These are phyloP conservation scores for Aureobasidium leucospermi DNA, from an alignment of 2,329 filamentous ascomycete genomes.

Conservation along the genomic window DNA sequence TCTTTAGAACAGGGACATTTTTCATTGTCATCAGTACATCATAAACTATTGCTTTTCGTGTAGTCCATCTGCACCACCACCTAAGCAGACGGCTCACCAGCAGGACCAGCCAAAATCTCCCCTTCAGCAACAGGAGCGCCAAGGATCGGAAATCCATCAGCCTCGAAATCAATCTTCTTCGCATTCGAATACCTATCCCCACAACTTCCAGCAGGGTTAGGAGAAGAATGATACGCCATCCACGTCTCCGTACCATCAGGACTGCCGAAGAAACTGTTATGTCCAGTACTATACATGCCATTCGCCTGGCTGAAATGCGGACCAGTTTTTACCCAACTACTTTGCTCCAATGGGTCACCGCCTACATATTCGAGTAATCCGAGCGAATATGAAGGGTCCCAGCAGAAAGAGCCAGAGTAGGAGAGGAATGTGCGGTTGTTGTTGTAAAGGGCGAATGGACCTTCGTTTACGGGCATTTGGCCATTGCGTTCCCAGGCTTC, in stretches of 20 bases:
- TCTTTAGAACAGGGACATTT: too few species aligned
- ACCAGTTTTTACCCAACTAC: conserved; percentile 47
- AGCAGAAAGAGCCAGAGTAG: conserved; percentile 52
- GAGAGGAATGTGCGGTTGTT: conserved; percentile 46
- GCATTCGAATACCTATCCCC: conserved; percentile 50
- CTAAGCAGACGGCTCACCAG: conserved; percentile 14
- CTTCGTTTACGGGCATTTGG: conserved; percentile 47
- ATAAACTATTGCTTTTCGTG: neutral
- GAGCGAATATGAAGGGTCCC: conserved; percentile 48
- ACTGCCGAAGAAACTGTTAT: conserved; percentile 53
- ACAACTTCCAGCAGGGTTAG: conserved; percentile 43
- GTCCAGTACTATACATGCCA: conserved; percentile 51
- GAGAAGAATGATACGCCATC: conserved; percentile 51
- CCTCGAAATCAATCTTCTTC: conserved; percentile 44
- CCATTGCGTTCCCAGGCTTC: conserved; percentile 45
- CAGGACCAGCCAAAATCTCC: conserved; percentile 17
- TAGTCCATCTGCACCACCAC: neutral
- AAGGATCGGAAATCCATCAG: conserved; percentile 47
- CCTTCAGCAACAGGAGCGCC: conserved; percentile 31
- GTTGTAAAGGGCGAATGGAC: conserved; percentile 47
- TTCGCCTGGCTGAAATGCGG: conserved; percentile 48
- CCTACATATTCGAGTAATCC: conserved; percentile 49
- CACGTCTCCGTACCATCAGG: conserved; percentile 48
- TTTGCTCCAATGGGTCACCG: conserved; percentile 38
- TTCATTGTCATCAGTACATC: neutral